Conservation (phyloP, 1,284 basidiomycete genomes). For the Fomitopsis palustris region DNA sequence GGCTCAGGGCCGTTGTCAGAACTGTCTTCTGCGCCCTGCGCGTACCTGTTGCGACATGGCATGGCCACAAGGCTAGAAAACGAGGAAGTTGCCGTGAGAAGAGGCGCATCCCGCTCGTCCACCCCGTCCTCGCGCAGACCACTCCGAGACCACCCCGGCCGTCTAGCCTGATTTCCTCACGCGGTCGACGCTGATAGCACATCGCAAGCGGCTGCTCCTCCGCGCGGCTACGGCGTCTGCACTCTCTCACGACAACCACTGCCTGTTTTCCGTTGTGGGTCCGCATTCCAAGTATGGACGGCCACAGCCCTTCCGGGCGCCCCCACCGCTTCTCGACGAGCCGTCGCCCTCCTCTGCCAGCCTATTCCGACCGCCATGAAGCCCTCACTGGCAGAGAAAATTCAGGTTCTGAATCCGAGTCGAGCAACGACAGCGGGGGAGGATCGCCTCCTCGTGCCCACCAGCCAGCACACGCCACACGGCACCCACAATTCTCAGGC, state of each 20-base stretch:
- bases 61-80: neutral
- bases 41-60: neutral
- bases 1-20: constrained; percentile 1
- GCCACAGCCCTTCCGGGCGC: constrained; percentile 21
- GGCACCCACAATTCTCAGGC: constrained; percentile 10
- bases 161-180: constrained; percentile 5
- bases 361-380: constrained; percentile 12
- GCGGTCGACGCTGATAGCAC: constrained; percentile 13
- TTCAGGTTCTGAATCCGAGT: constrained; percentile 19
- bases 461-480: constrained; percentile 11
- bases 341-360: constrained; percentile 14
- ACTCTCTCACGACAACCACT: constrained; percentile 21
- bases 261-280: constrained; percentile 20
- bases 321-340: constrained; percentile 17
- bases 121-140: neutral
- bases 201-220: constrained; percentile 9
- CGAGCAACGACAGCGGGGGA: constrained; percentile 14
- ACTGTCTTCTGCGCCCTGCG: neutral
- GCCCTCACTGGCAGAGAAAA: constrained; percentile 12
- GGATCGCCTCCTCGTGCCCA: constrained; percentile 11
- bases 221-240: constrained; percentile 10
- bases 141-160: neutral
- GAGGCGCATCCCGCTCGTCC: neutral
- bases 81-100: neutral
- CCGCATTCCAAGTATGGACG: constrained; percentile 24